A percentile compares a stretch with the other conserved stretches of the same genome.
phyloP scores from a whole-genome alignment of 148 eudicot species.

The Heliamphora exappendiculata region DNA sequence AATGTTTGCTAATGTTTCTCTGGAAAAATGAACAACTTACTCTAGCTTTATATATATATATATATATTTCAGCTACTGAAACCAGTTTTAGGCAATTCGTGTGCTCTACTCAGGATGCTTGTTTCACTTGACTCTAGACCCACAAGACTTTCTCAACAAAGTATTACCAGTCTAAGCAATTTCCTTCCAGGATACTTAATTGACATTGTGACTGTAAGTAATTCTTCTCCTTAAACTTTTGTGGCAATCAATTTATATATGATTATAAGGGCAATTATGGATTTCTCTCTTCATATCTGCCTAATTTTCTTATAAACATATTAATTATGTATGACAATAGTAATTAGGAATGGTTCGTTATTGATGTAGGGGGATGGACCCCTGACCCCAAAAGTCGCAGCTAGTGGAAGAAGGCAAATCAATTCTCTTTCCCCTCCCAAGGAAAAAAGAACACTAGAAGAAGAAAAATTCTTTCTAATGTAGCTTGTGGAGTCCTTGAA shows the following conservation, averaged over 20 bases:
- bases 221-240: slow-evolving; percentile 8
- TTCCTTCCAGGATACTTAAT: slow-evolving; percentile 64
- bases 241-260: not conserved
- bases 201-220: slow-evolving; percentile 61
- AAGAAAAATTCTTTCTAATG: too few relatives aligned
- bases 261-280: not conserved
- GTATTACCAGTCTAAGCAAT: slow-evolving; percentile 41
- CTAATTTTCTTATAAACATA: too few relatives aligned
- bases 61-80: slow-evolving; percentile 32
- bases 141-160: slow-evolving; percentile 56
- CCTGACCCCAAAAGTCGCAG: too few relatives aligned
- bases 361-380: too few relatives aligned
- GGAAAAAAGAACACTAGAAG: too few relatives aligned
- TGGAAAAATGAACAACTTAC: not conserved
- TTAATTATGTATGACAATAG: too few relatives aligned
- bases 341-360: too few relatives aligned
- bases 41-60: not conserved
- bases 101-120: slow-evolving; percentile 76
- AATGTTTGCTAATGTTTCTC: not conserved
- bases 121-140: slow-evolving; percentile 48
- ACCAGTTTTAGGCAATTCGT: slow-evolving; percentile 55
- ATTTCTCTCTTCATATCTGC: not conserved
- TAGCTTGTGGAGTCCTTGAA: too few relatives aligned
- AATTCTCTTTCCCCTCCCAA: too few relatives aligned
- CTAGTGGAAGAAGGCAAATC: too few relatives aligned